Evolutionary conservation across 768 basidiomycete genomes (phyloP).

Genomic region (Hebeloma cylindrosporum): DNA sequence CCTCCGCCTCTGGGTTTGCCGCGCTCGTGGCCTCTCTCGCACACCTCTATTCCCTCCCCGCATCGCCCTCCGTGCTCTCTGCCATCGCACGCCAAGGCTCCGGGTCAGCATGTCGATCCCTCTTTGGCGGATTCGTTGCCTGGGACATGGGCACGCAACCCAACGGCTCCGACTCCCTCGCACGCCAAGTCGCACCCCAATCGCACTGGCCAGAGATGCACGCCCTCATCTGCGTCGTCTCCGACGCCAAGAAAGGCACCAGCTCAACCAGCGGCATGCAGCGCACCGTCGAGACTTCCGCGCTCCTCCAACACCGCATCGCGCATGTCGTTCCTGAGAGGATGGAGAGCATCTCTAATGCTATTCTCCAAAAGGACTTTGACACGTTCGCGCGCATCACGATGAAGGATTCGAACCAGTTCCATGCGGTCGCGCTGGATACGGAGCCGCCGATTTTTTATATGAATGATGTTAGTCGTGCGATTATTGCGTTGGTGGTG

Average conservation of each 20-base stretch:
- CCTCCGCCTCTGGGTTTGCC: slow-evolving; percentile 95
- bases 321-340: slow-evolving; percentile 80
- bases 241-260: slow-evolving; percentile 95
- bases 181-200: slow-evolving; percentile 81
- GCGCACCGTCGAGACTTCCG: slow-evolving; percentile 89
- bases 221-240: slow-evolving; percentile 96
- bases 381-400: slow-evolving; percentile 87
- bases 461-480: slow-evolving; percentile 94
- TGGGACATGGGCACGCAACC: slow-evolving; percentile 76
- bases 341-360: slow-evolving; percentile 79
- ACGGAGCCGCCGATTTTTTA: slow-evolving; percentile 99
- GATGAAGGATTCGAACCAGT: slow-evolving; percentile 98
- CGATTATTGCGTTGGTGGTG: slow-evolving; percentile 88
- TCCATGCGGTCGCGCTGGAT: slow-evolving; percentile 97
- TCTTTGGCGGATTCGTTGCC: slow-evolving; percentile 96
- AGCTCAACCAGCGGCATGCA: slow-evolving; percentile 97
- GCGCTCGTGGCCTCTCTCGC: slow-evolving; percentile 91
- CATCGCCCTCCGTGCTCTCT: slow-evolving; percentile 79
- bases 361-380: slow-evolving; percentile 82
- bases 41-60: slow-evolving; percentile 79
- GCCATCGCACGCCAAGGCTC: slow-evolving; percentile 96
- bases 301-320: slow-evolving; percentile 88
- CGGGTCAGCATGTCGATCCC: slow-evolving; percentile 95
- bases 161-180: slow-evolving; percentile 84
- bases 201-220: slow-evolving; percentile 94